Evolutionary conservation across 257 asterid genomes (phyloP).

Genomic region (Plectranthus barbatus): DNA sequence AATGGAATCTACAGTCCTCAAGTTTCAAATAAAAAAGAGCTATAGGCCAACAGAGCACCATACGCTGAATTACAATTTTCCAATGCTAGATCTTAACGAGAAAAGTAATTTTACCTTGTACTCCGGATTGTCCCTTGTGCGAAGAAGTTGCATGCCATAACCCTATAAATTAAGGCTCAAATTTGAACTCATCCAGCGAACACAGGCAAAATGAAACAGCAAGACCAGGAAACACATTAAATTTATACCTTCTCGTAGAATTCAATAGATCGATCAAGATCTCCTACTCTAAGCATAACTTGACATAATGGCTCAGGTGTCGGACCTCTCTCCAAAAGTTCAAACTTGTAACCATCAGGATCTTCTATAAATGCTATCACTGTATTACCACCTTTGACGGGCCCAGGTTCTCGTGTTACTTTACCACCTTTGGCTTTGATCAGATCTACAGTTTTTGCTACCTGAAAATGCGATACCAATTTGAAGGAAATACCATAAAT

Average conservation of each 20-base stretch:
- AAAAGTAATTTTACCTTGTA: constrained; percentile 57
- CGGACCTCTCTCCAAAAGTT: constrained; percentile 92
- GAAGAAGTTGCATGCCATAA: constrained; percentile 94
- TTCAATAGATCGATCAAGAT: constrained; percentile 79
- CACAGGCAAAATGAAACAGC: neutral
- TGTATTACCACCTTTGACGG: constrained; percentile 95
- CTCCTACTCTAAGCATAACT: constrained; percentile 99
- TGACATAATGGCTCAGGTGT: constrained; percentile 97
- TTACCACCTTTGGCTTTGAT: constrained; percentile 92
- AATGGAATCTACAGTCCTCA: neutral
- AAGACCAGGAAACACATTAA: neutral
- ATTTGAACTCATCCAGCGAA: neutral
- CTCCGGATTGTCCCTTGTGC: constrained; percentile 93
- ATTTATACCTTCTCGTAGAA: constrained; percentile 77
- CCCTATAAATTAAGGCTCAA: constrained; percentile 37
- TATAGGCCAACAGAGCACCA: neutral
- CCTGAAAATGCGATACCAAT: constrained; percentile 30
- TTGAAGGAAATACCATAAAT: neutral
- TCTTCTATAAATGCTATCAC: constrained; percentile 95
- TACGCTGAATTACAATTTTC: neutral
- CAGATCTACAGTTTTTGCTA: constrained; percentile 81
- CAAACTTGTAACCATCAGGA: constrained; percentile 98
- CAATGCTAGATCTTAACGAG: constrained; percentile 7
- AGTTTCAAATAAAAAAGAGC: neutral
- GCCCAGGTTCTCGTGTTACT: constrained; percentile 95